A percentile compares a stretch with the other conserved stretches of the same genome.
Conservation (phyloP, 805 yeast species). For the Saccharomyces kudriavzevii region DNA sequence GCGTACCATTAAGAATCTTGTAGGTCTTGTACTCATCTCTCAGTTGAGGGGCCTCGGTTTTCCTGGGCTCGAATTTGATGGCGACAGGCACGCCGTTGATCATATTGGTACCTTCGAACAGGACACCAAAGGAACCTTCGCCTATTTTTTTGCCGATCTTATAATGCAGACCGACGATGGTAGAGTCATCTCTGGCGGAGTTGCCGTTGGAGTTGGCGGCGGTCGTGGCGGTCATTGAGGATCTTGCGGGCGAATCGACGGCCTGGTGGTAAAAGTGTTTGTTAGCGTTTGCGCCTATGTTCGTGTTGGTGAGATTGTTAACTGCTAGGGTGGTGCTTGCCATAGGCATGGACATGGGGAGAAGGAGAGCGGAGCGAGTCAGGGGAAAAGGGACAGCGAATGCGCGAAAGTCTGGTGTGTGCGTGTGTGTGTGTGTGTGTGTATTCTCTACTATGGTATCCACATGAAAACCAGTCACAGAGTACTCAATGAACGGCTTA, state of each 20-base stretch:
- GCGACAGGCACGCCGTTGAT: slow-evolving; percentile 91
- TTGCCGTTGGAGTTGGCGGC: slow-evolving; percentile 5
- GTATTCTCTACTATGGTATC: not conserved
- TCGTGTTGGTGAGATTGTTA: slow-evolving; percentile 18
- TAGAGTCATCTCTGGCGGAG: slow-evolving; percentile 20
- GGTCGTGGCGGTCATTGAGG: not conserved
- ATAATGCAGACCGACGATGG: slow-evolving; percentile 84
- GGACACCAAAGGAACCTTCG: slow-evolving; percentile 96
- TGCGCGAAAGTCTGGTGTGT: not conserved
- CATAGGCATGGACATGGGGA: not conserved
- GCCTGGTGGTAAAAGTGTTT: slow-evolving; percentile 7
- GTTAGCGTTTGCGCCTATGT: slow-evolving; percentile 11
- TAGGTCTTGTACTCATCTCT: slow-evolving; percentile 94
- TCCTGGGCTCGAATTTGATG: slow-evolving; percentile 93
- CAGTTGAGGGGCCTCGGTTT: slow-evolving; percentile 94
- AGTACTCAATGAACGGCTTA: not conserved
- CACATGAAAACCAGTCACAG: not conserved
- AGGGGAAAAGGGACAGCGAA: not conserved
- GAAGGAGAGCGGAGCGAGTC: not conserved
- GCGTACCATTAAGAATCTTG: slow-evolving; percentile 70
- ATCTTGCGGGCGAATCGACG: not conserved
- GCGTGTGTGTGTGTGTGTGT: not conserved
- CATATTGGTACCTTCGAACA: slow-evolving; percentile 90
- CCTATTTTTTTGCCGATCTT: slow-evolving; percentile 96
- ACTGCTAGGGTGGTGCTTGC: slow-evolving; percentile 5